Base-by-base conservation (phyloP, 805 yeast genomes). In the Komagataella phaffii region DNA sequence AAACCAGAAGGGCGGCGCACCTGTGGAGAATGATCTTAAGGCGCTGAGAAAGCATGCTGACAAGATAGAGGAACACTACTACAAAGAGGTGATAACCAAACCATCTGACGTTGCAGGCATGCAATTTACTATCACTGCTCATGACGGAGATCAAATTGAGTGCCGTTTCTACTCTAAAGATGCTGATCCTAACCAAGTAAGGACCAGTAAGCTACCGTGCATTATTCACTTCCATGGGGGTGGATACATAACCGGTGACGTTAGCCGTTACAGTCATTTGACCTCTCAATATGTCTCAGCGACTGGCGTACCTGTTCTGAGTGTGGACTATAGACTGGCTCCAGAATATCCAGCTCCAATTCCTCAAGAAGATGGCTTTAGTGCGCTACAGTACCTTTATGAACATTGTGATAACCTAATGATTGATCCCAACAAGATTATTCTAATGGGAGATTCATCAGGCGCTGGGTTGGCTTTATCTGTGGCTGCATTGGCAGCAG, bases 301-400 rank as follows among this genome's bases (percentile, higher is more conserved):
- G 24, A 44, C 46, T 7, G 48, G 48, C 1, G 14, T 21, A 17
- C 17, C 24, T 19, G 48, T 21, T 21, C 24, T 46, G n/a, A 46
- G 24, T n/a, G 48, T 46, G 23, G 48, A 46, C n/a, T 46, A 46
- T 24, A 46, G 48, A 24, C 6, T 46, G 24, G 48, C 48, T 19
- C 48, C 48, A 21, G 23, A 46, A 10, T 17, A 18, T 19, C 48
- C 48, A 10, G 21, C 24, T 19, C 48, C 48, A 6, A 19, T 21
- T 17, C 48, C 48, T 18, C 23, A 19, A n/a, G 24, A 17, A 7
- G 48, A 46, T 10, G 21, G 48, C 12, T 46, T 21, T 10, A 21
- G 17, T 8, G 48, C 48, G 8, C 30, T 46, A 21, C 17, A 46
- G 17, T 46, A 46, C 10, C 40, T 30, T 30, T 30, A 30, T 30